These are phyloP conservation scores for Astrephomene gubernaculifera DNA, from an alignment of 139 green algal species.

Conservation along the genomic window DNA sequence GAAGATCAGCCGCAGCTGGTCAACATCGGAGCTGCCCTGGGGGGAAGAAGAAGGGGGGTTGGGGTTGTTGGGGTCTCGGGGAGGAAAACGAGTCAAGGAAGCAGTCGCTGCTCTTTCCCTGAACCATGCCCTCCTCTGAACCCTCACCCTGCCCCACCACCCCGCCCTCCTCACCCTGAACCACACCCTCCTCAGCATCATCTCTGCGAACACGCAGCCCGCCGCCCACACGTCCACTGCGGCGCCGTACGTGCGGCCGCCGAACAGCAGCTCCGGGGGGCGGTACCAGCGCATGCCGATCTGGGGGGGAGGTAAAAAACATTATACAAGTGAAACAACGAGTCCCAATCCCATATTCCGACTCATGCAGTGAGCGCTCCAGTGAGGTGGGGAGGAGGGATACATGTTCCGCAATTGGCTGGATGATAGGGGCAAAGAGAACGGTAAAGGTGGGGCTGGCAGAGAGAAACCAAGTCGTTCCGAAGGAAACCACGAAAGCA, in stretches of 20 bases:
- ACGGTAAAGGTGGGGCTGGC: no score
- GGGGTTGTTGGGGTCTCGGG: no score
- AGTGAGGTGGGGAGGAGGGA: no score
- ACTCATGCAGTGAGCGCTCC: no score
- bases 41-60: not conserved
- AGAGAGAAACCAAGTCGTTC: no score
- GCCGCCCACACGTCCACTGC: conserved; percentile 87
- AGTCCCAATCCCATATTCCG: no score
- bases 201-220: conserved; percentile 88
- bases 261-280: conserved; percentile 87
- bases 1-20: conserved; percentile 62
- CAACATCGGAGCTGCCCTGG: conserved; percentile 48
- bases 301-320: no score
- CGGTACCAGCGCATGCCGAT: conserved; percentile 90
- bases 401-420: no score
- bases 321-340: no score
- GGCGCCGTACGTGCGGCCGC: conserved; percentile 71
- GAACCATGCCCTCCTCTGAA: not conserved
- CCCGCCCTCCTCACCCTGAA: conserved; percentile 55
- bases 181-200: conserved; percentile 80
- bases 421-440: no score
- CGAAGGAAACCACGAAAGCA: no score
- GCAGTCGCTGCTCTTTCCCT: not conserved
- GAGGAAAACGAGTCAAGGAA: not conserved
- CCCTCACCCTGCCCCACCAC: no score